Base-by-base conservation (phyloP, 164 flowering plant species). In the Liriodendron chinense region DNA sequence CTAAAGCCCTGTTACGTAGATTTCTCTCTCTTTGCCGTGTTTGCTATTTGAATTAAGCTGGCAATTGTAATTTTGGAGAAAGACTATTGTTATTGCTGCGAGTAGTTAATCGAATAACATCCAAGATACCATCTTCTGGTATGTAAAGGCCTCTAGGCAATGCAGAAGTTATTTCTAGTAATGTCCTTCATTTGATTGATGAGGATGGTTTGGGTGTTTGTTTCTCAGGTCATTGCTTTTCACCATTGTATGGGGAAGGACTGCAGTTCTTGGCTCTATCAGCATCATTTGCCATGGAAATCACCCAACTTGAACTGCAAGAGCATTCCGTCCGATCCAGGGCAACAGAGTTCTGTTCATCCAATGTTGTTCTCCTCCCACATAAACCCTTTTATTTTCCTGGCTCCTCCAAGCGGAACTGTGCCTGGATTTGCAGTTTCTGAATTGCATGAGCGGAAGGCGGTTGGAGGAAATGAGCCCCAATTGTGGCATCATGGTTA, bases 1-100 rank as follows among this genome's bases (percentile, higher is more conserved):
- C 90, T 96, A 23, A 96, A 94, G 72, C 98, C 98, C 97, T 57
- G 97, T 94, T 5, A 94, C 97, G 97, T 94, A 94, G 95, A 73
- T 81, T 73, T 76, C 23, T 53, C 12, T 72, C 81, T 65, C 18
- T 22, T 4, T 18, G 9, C 26, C 21, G 49, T 18, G 23, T 26
- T 63, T 59, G 48, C 43, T 69, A 22, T 50, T 61, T 77, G 73
- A 65, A 76, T 86, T 88, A 80, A 86, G 83, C 87, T 88, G 89
- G 83, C 75, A 80, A 71, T 77, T 81, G 81, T 80, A 16, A 74
- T 75, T 77, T 75, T 76, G 79, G 72, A 21, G 57, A 72, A 63
- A 53, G n/a, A 72, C 48, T 72, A 72, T 81, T 48, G 66, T 82
- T 21, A 67, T 79, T 74, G 65, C 72, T 63, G 76, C 71, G 73